Evolutionary conservation across 371 early-diverging fungal species (phyloP).

Genomic region (Zopfochytrium polystomum): DNA sequence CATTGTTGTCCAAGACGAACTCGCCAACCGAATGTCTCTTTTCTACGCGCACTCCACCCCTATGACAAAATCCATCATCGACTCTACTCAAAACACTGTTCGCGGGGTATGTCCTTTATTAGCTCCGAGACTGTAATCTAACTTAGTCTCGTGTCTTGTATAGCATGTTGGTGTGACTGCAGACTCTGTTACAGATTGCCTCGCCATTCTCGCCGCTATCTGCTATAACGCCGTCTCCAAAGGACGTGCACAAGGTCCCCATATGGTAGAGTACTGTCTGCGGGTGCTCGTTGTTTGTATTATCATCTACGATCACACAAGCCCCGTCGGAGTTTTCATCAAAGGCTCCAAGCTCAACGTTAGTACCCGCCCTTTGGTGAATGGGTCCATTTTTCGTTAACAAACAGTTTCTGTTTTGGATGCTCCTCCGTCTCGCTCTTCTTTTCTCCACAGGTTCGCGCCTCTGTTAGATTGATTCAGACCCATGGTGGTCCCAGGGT

Average conservation of each 20-base stretch:
- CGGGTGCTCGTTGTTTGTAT: constrained; percentile 84
- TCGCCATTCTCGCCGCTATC: constrained; percentile 65
- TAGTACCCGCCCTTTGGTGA: no score
- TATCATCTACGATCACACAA: constrained; percentile 86
- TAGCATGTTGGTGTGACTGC: constrained; percentile 15
- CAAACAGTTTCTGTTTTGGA: not conserved
- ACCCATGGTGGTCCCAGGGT: constrained; percentile 48
- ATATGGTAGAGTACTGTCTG: constrained; percentile 54
- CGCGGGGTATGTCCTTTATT: constrained; percentile 22
- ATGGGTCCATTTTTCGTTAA: constrained; percentile 19
- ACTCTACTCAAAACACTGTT: constrained; percentile 62
- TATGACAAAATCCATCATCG: constrained; percentile 81
- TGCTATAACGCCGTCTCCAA: constrained; percentile 68
- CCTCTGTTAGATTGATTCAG: constrained; percentile 73
- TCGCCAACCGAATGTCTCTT: constrained; percentile 88
- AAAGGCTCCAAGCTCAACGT: constrained; percentile 77
- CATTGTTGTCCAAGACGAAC: constrained; percentile 76
- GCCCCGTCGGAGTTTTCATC: constrained; percentile 71
- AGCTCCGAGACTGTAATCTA: not conserved
- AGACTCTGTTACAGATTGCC: constrained; percentile 55
- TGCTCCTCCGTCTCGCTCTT: not conserved
- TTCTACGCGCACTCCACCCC: constrained; percentile 94
- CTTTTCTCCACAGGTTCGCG: constrained; percentile 30
- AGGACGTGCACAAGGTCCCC: constrained; percentile 37
- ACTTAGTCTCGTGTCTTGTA: not conserved